Evolutionary conservation across 768 basidiomycete species (phyloP), one percentile per base, ranked within the genome.

Genomic region (Cystofilobasidium bisporidii): DNA sequence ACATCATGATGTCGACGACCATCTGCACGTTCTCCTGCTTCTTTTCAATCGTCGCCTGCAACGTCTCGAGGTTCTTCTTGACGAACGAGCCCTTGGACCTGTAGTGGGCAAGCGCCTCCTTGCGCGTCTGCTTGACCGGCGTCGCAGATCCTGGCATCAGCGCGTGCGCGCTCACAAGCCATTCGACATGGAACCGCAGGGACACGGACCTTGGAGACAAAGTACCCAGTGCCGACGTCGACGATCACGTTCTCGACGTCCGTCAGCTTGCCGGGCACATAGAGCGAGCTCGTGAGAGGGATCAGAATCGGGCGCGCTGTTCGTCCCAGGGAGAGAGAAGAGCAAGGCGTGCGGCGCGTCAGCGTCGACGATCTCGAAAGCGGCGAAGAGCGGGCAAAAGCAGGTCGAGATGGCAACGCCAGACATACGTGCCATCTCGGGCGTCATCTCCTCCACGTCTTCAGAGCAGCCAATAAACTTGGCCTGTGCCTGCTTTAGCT

Each of bases 221-320:
- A 97, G 77, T 97, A 99, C 0, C 96, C 94, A 0, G 94, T 98
- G 1, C 96, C 96, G 32, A 98, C 82, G 75, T 99, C 96, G 45
- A 98, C 84, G 70, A 98, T 86, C 57, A 99, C 93, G 72, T 90
- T 83, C 55, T 91, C 87, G 0, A 83, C 77, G 74, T 96, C 88
- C 48, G 80, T 81, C 57, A 98, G 81, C 78, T 86, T 91, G 24
- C 93, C 96, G 2, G 94, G 92, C 30, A 98, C 88, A 74, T 97
- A 98, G 2, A 99, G 82, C 0, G 93, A 97, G 76, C 88, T 90
- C 20, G 92, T 97, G 64, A 98, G 77, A 9, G 96, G 94, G 14
- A 98, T 89, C 18, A 98, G 81, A 70, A 96, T 84, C 26, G 86
- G 85, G 81, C 90, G 93, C 71, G 82, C 94, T 97, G 72, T 22